A percentile compares a stretch with the other conserved stretches of the same genome.
These are phyloP conservation scores for Nemania serpens DNA, from an alignment of 2,329 filamentous ascomycete species.

Conservation along the genomic window DNA sequence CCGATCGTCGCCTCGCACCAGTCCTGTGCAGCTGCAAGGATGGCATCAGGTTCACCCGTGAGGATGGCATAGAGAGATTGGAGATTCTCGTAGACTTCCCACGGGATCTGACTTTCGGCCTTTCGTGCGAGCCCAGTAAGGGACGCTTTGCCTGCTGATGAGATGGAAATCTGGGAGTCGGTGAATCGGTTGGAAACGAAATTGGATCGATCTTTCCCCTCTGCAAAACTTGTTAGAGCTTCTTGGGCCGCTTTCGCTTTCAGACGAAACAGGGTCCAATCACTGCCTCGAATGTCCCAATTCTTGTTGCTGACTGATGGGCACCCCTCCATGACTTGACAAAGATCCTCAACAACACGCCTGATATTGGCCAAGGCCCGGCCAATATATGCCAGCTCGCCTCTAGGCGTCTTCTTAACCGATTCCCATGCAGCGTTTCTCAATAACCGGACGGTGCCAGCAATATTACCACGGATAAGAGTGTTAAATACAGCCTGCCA, in stretches of 20 bases:
- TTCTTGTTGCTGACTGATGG: slow-evolving; percentile 67
- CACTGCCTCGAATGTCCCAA: slow-evolving; percentile 81
- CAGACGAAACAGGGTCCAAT: slow-evolving; percentile 84
- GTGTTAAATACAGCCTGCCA: slow-evolving; percentile 83
- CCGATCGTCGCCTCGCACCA: slow-evolving; percentile 90
- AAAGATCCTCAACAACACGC: slow-evolving; percentile 69
- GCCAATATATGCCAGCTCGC: slow-evolving; percentile 71
- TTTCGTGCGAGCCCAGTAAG: slow-evolving; percentile 71
- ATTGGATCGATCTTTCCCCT: slow-evolving; percentile 64
- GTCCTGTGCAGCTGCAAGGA: slow-evolving; percentile 78
- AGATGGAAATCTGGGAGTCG: slow-evolving; percentile 42
- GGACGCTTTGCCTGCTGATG: slow-evolving; percentile 52
- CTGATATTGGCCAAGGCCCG: slow-evolving; percentile 79
- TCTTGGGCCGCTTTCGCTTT: slow-evolving; percentile 71
- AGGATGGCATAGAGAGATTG: slow-evolving; percentile 80
- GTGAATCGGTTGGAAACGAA: slow-evolving; percentile 40
- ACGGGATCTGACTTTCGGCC: slow-evolving; percentile 85
- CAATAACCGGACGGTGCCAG: slow-evolving; percentile 69
- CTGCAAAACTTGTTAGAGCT: slow-evolving; percentile 76
- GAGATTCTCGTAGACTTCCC: slow-evolving; percentile 86
- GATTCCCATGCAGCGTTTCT: slow-evolving; percentile 77
- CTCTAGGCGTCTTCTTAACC: slow-evolving; percentile 69
- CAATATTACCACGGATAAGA: slow-evolving; percentile 75
- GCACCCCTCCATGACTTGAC: slow-evolving; percentile 72
- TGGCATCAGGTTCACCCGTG: slow-evolving; percentile 74